These are phyloP conservation scores for Colletotrichum sp. DNA, from an alignment of 2,329 filamentous ascomycete species.

Conservation along the genomic window DNA sequence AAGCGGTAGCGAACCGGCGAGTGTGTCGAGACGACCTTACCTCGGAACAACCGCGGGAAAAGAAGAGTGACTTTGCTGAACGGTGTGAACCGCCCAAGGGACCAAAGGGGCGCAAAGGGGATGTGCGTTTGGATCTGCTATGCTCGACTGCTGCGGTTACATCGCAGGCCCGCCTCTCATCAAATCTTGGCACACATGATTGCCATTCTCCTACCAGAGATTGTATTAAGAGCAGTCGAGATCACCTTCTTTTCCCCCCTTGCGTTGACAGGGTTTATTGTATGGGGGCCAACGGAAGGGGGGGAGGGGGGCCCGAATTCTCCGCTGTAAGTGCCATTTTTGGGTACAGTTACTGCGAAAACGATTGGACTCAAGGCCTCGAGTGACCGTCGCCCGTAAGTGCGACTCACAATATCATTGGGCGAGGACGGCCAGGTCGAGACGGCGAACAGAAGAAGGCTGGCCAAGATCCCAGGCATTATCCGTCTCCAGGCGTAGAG, in stretches of 20 bases:
- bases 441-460: background rate
- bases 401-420: background rate
- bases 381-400: background rate
- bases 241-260: background rate
- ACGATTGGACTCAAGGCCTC: background rate
- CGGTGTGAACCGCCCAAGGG: background rate
- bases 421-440: background rate
- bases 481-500: background rate
- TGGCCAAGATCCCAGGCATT: background rate
- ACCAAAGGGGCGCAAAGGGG: background rate
- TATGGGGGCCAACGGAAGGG: background rate
- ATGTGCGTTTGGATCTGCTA: background rate
- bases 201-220: background rate
- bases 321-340: background rate
- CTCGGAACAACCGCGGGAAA: background rate
- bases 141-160: background rate
- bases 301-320: background rate
- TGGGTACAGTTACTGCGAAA: background rate
- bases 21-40: background rate
- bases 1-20: background rate
- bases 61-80: background rate
- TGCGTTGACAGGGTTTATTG: background rate
- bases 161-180: background rate
- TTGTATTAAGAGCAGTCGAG: background rate
- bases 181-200: constrained; percentile 10